Evolutionary conservation across 768 basidiomycete species (phyloP), one percentile per base, ranked within the genome.

Genomic region (Pulveroboletus sp.): DNA sequence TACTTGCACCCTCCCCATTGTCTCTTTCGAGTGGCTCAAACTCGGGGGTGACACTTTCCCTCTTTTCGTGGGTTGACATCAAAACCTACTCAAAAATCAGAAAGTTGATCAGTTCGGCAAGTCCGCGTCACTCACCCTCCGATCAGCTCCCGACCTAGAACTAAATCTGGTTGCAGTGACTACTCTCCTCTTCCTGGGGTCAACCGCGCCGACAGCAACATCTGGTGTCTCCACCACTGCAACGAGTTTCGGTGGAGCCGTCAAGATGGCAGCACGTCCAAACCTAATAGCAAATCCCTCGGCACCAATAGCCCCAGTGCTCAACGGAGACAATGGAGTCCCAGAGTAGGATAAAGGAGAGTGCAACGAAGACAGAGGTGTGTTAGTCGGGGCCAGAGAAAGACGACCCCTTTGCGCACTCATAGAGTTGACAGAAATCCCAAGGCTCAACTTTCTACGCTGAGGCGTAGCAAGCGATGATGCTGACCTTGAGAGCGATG

Each of bases 141-240:
- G 74, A 71, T 89, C 84, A 24, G 92, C 89, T 3, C 91, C 93
- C 6, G 78, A 71, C 49, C 93, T 74, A 21, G 87, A 84, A 63
- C 90, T 92, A 63, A 93, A 94, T 52, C 92, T 73, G 15, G 91
- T 95, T 7, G 89, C 87, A 47, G 89, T 92, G 12, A 91, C 85
- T 1, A 93, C 88, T 42, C 92, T 73, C 57, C 86, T 75, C 75
- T 93, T 90, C 65, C 77, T 73, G 15, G 89, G 82, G 66, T 94
- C 92, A 8, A 93, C 87, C 21, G 91, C 88, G 8, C 92, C 92
- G 33, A 91, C 81, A n/a, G 83, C 90, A 8, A 92, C 84, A 63
- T 93, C 92, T 0, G 90, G 89, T 9, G 89, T 92, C 66, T 88
- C 88, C 15, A 93, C 85, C 28, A 93, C 71, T 5, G 85, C 89